Base-by-base conservation (phyloP, 805 yeast genomes). In the Wickerhamiella hasegawae region DNA sequence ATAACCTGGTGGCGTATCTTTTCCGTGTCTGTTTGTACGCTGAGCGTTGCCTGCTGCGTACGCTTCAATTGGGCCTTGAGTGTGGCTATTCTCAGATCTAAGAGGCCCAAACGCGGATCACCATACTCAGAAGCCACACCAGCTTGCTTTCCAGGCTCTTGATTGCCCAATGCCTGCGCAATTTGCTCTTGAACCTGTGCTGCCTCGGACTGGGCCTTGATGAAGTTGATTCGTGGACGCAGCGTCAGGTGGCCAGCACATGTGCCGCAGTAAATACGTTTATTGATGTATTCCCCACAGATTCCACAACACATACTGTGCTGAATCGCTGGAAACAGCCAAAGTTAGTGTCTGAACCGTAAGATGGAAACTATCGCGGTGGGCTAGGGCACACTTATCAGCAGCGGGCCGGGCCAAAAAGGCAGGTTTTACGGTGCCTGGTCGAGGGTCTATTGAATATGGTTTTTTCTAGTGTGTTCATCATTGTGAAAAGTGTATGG, bases 161-260 rank as follows among this genome's bases (percentile, higher is more conserved):
- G 32, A 39, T 4, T 39, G 35, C 11, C 34, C 44, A 4, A 37
- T n/a, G n/a, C n/a, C 34, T 3, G 34, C 21, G 28, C 41, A 42
- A 30, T 31, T 40, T 5, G 35, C 33, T 26, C 25, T 20, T 40
- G 37, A 27, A 44, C 33, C 16, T 30, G 35, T 3, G 40, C 20
- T 3, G 45, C 38, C 35, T 48, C 47, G 20, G 32, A 35, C 28
- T 28, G 33, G n/a, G 41, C 43, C 31, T 48, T 46, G 15, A 45
- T 35, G n/a, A 48, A 44, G 31, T 41, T 44, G 34, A 48, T 38
- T 5, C 51, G 43, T 16, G 48, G 40, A 10, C 47, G 41, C 31
- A 46, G 28, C 4, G 42, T 33, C 11, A 41, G 32, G 24, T 38
- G 38, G 28, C 41, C 33, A 14, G 48, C 42, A 33, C 52, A 48